These are phyloP conservation scores for Dentipellis sp. DNA, from an alignment of 768 basidiomycete genomes.

Conservation along the genomic window DNA sequence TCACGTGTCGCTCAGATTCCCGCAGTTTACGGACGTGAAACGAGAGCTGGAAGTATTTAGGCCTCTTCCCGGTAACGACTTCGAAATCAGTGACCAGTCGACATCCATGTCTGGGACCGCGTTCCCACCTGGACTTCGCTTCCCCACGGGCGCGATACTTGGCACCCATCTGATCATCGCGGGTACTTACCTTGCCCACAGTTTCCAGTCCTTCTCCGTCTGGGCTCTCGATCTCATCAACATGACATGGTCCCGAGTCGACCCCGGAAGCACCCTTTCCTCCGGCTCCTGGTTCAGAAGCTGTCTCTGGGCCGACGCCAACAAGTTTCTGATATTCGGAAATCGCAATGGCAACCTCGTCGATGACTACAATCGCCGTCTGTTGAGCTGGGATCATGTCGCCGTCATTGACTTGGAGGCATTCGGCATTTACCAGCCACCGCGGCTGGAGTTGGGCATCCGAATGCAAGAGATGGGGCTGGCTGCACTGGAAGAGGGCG, in stretches of 20 bases:
- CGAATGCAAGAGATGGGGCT: slow-evolving; percentile 82
- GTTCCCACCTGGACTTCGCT: slow-evolving; percentile 91
- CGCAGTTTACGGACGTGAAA: slow-evolving; percentile 87
- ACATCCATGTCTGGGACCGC: slow-evolving; percentile 69
- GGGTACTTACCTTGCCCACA: slow-evolving; percentile 91
- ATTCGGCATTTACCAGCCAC: slow-evolving; percentile 92
- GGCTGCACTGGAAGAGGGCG: slow-evolving; percentile 68
- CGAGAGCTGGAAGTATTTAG: slow-evolving; percentile 91
- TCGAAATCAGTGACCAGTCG: slow-evolving; percentile 75
- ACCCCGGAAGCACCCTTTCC: slow-evolving; percentile 77
- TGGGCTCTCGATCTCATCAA: slow-evolving; percentile 86
- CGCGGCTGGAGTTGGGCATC: slow-evolving; percentile 51
- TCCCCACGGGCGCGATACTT: slow-evolving; percentile 89
- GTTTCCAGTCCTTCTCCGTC: slow-evolving; percentile 90
- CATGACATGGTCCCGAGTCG: slow-evolving; percentile 83
- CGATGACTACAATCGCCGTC: slow-evolving; percentile 85
- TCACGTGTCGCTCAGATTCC: slow-evolving; percentile 8
- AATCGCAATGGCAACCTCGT: slow-evolving; percentile 83
- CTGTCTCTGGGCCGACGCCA: slow-evolving; percentile 77
- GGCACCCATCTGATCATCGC: slow-evolving; percentile 90
- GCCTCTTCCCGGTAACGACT: slow-evolving; percentile 66
- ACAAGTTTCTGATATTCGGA: slow-evolving; percentile 86
- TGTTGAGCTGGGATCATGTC: slow-evolving; percentile 88
- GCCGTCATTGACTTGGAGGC: slow-evolving; percentile 88
- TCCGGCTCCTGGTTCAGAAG: slow-evolving; percentile 94